These are phyloP conservation scores for Drechmeria coniospora DNA, from an alignment of 2,329 filamentous ascomycete species.

Conservation along the genomic window DNA sequence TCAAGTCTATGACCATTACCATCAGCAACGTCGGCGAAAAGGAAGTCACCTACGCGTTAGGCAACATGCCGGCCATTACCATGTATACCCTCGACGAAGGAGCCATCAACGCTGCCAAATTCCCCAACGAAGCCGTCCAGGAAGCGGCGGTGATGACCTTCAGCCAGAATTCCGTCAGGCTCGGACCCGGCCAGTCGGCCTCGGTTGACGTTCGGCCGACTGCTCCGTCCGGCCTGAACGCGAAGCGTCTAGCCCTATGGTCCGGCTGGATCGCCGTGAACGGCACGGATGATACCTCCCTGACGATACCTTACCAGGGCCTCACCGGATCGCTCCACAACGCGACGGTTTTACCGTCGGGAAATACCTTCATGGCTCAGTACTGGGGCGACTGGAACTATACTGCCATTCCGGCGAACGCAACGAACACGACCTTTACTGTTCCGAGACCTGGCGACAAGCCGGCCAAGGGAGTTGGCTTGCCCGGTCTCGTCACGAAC, in stretches of 20 bases:
- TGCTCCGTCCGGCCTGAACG: constrained; percentile 20
- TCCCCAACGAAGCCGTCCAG: constrained; percentile 27
- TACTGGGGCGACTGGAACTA: constrained; percentile 16
- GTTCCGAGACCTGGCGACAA: constrained; percentile 24
- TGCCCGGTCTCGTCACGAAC: constrained; percentile 23
- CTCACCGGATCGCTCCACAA: constrained; percentile 18
- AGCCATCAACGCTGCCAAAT: constrained; percentile 21
- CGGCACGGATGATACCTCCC: constrained; percentile 19
- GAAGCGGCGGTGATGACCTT: constrained; percentile 27
- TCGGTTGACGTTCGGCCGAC: constrained; percentile 29
- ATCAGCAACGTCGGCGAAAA: constrained; percentile 37
- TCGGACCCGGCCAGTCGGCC: constrained; percentile 24
- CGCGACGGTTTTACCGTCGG: constrained; percentile 8
- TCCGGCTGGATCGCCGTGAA: constrained; percentile 25
- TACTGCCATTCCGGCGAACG: constrained; percentile 10
- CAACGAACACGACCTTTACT: constrained; percentile 21
- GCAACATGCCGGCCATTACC: constrained; percentile 32
- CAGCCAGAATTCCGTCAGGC: constrained; percentile 24
- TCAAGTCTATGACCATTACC: constrained; percentile 32
- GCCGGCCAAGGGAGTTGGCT: constrained; percentile 13
- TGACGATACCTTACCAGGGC: constrained; percentile 25
- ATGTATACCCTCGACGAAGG: constrained; percentile 30
- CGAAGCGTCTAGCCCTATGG: constrained; percentile 22
- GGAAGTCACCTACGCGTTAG: constrained; percentile 34
- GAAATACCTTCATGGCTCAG: constrained; percentile 11